Conservation (phyloP, 352 stramenopile species). For the Peronospora tabacina region DNA sequence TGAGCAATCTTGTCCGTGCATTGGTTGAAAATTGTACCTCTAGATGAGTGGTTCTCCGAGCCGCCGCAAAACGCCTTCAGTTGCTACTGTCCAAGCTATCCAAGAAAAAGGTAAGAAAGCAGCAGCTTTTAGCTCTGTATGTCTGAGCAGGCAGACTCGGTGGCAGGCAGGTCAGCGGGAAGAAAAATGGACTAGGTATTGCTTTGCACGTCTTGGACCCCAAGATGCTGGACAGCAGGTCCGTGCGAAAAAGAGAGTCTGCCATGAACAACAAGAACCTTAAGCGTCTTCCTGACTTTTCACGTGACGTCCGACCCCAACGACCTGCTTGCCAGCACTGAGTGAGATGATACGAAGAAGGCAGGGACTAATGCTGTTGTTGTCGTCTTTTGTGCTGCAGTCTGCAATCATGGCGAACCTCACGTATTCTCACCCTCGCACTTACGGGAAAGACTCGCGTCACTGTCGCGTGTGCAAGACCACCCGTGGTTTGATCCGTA, state of each 20-base stretch:
- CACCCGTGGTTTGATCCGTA: slow-evolving; percentile 91
- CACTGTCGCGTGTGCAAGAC: slow-evolving; percentile 89
- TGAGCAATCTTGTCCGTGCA: background rate
- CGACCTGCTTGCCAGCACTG: slow-evolving; percentile 1
- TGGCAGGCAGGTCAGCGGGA: background rate
- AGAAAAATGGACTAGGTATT: slow-evolving; percentile 6
- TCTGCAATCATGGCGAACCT: slow-evolving; percentile 87
- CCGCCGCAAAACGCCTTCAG: slow-evolving; percentile 33
- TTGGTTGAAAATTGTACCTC: slow-evolving; percentile 29
- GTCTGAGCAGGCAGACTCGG: background rate
- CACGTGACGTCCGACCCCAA: background rate
- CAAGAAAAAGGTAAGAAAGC: slow-evolving; percentile 63
- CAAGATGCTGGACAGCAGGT: slow-evolving; percentile 2
- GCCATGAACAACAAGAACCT: no score
- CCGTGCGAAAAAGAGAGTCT: background rate
- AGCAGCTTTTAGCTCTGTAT: no score
- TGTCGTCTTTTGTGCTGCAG: slow-evolving; percentile 15
- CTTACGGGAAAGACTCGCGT: slow-evolving; percentile 86
- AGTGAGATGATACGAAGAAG: background rate
- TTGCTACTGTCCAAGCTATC: slow-evolving; percentile 86
- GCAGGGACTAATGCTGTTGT: slow-evolving; percentile 12
- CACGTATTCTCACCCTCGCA: slow-evolving; percentile 80
- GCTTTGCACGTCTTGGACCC: background rate
- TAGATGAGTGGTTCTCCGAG: slow-evolving; percentile 27
- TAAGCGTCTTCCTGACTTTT: no score